Conservation (phyloP, 192 early-diverging fungal genomes). For the Obelidium mucronatum region DNA sequence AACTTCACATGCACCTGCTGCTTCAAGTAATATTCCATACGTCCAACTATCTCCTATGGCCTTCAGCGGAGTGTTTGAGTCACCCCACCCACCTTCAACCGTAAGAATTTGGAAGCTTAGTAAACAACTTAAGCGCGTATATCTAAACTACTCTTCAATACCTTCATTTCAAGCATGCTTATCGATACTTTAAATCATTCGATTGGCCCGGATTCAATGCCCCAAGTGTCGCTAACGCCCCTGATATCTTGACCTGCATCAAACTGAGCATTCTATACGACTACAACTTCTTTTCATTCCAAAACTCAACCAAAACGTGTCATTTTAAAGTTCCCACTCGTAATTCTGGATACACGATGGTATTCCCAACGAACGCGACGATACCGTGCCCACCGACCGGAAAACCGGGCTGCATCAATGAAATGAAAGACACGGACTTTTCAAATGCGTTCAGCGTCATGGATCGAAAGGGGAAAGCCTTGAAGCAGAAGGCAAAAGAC, state of each 20-base stretch:
- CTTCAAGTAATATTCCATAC: neutral
- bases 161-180: neutral
- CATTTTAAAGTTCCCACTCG: neutral
- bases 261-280: neutral
- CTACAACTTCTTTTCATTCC: slow-evolving; percentile 1
- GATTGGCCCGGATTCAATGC: slow-evolving; percentile 15
- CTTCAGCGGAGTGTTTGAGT: neutral
- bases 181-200: slow-evolving; percentile 4
- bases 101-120: neutral
- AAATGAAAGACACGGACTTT: neutral
- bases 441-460: slow-evolving; percentile 1
- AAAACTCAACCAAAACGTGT: neutral
- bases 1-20: too few relatives aligned
- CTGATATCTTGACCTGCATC: neutral
- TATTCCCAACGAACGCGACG: neutral
- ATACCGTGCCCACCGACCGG: neutral
- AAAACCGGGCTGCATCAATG: neutral
- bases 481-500: neutral
- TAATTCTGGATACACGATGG: neutral
- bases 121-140: neutral
- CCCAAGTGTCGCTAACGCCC: neutral
- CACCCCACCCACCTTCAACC: slow-evolving; percentile 15
- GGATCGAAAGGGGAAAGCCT: neutral
- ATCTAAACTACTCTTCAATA: neutral
- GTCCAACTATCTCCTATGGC: neutral